Base-by-base conservation (phyloP, 169 alveolate species). In the Plasmodium ovale region DNA sequence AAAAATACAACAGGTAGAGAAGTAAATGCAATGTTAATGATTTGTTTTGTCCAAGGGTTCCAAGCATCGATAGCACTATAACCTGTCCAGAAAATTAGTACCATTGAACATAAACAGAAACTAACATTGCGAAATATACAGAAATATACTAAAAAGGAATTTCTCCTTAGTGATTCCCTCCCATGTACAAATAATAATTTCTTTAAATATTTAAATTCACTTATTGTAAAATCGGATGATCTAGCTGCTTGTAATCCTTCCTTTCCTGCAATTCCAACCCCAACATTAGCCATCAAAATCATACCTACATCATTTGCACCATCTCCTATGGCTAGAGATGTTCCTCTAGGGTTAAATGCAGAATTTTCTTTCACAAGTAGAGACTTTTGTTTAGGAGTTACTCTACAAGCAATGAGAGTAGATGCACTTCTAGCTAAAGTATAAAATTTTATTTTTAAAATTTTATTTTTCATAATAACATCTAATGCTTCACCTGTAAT, bases 241-340 rank as follows among this genome's bases (percentile, higher is more conserved):
- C 96, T 95, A 27, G 95, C 97, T 0, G 99, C 99, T 87, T 97
- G 99, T 44, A 95, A 92, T 7, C 99, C 99, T 91, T 98, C 99
- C 60, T 97, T 92, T 23, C 99, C 99, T 54, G 94, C 94, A 37
- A 97, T 95, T 21, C 99, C 99, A 14, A 98, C 98, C 12, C 99
- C 99, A 19, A 98, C 99, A 77, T 98, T 97, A 35, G 99, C 99
- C 64, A 97, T 98, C 89, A 96, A 95, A 37, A 99, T 97, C 99
- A 99, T 99, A 23, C 98, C 98, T 29, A 98, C 99, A 94, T 99
- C 99, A 95, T 99, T 98, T 16, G 99, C 99, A 14, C 99, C 99
- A 92, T 99, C 99, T 12, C 99, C 99, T 31, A 97, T 94, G 27
- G 99, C 98, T 58, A 96, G 56, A 89, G 97, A 92, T 31, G 95